Base-by-base conservation (phyloP, 1,284 basidiomycete species). In the Waitea zeae region DNA sequence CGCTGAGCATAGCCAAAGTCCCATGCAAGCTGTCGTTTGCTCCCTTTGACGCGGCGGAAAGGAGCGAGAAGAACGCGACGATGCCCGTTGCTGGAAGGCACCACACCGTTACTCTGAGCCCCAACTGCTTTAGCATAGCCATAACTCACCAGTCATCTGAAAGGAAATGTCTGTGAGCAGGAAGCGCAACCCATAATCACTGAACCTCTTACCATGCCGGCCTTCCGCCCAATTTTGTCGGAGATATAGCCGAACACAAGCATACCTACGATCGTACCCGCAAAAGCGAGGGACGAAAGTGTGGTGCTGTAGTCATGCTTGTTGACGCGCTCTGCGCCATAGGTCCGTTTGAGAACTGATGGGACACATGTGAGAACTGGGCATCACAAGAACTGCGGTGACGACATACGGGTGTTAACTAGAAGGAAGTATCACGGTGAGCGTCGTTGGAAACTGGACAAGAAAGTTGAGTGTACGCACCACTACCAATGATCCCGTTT, bases 141-240 rank as follows among this genome's bases (percentile, higher is more conserved):
- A n/a, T n/a, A n/a, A n/a, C n/a, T n/a, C n/a, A n/a, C n/a, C n/a
- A 37, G 6, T 20, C 3, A 33, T 33, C n/a, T 20, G 17, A 4
- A 12, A 5, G 14, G 12, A 18, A 26, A 32, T 17, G 12, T 17
- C 31, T 17, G 17, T 5, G 5, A 14, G 9, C 32, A 26, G 15
- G 14, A 7, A n/a, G n/a, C n/a, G n/a, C n/a, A n/a, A n/a, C n/a
- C n/a, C n/a, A n/a, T n/a, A n/a, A n/a, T n/a, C n/a, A n/a, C n/a
- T n/a, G n/a, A n/a, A n/a, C n/a, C n/a, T n/a, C 65, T 44, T 42
- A 78, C 73, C 86, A 88, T 89, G 38, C 87, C 84, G 45, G 77
- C 78, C 49, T 92, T 92, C 36, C 90, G 71, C 5, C 89, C 89
- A 38, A 89, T 46, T 50, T 80, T 82, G 52, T 95, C 90, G 5